Conservation (phyloP, 75 land plant genomes). For the Picea sitchensis region DNA sequence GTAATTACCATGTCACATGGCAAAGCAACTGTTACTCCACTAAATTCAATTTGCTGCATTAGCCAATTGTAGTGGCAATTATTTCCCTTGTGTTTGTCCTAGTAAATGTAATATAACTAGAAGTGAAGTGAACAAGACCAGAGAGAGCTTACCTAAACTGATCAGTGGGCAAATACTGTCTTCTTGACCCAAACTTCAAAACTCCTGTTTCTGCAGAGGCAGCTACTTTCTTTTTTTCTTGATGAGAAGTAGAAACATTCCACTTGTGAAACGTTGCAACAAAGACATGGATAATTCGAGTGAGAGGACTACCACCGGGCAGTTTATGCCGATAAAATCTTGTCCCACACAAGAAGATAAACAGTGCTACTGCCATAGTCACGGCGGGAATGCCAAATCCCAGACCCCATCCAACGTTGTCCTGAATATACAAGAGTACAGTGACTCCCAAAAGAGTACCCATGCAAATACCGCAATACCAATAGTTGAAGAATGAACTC, state of each 20-base stretch:
- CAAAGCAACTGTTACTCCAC: too few species aligned
- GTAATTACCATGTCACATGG: too few species aligned
- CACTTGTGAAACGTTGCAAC: slow-evolving; percentile 18
- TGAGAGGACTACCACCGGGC: slow-evolving; percentile 32
- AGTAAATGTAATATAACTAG: not conserved
- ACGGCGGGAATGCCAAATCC: slow-evolving; percentile 54
- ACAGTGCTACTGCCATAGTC: slow-evolving; percentile 34
- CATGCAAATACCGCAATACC: slow-evolving; percentile 43
- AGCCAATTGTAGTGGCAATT: not conserved
- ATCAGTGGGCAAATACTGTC: slow-evolving; percentile 20
- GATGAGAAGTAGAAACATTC: slow-evolving; percentile 1
- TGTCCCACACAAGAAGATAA: slow-evolving; percentile 45
- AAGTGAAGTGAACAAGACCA: not conserved
- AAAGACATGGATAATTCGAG: slow-evolving; percentile 28
- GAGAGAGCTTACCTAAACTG: slow-evolving; percentile 25
- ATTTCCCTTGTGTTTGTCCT: not conserved
- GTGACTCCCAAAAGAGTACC: slow-evolving; percentile 22
- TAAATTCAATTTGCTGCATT: not conserved
- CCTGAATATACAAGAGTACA: slow-evolving; percentile 50
- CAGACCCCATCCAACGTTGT: slow-evolving; percentile 56
- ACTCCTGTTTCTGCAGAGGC: slow-evolving; percentile 8
- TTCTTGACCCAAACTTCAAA: slow-evolving; percentile 10
- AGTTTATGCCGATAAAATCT: slow-evolving; percentile 25
- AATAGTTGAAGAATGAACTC: slow-evolving; percentile 84
- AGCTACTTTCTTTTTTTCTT: not conserved